These are phyloP conservation scores for Umbelopsis sp. DNA, from an alignment of 192 early-diverging fungal species.

Conservation along the genomic window DNA sequence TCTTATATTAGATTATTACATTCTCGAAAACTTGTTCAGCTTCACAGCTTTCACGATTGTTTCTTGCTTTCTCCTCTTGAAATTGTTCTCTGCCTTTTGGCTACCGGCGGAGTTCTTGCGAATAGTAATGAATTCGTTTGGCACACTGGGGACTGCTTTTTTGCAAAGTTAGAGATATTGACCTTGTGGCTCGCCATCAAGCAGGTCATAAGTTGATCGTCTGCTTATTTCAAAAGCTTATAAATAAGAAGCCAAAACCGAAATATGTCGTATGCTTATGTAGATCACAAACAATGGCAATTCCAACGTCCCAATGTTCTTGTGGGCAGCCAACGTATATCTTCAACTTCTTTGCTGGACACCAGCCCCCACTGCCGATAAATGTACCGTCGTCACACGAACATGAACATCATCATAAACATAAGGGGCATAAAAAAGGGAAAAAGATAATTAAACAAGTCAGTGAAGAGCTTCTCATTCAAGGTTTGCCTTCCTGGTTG, in stretches of 20 bases:
- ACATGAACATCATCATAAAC: slow-evolving; percentile 6
- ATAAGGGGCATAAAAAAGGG: slow-evolving; percentile 2
- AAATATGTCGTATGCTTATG: background rate
- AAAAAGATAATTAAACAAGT: slow-evolving; percentile 15
- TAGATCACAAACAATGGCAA: slow-evolving; percentile 18
- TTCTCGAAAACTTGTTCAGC: no score
- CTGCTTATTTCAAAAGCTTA: background rate
- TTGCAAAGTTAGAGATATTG: background rate
- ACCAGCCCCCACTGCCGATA: slow-evolving; percentile 6
- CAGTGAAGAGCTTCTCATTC: slow-evolving; percentile 16
- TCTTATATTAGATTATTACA: no score
- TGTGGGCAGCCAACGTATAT: slow-evolving; percentile 15
- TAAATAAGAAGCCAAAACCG: background rate
- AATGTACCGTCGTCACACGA: background rate
- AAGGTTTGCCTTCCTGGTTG: slow-evolving; percentile 24
- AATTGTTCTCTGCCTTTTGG: no score
- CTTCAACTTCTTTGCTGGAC: slow-evolving; percentile 20
- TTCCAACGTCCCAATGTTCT: slow-evolving; percentile 12
- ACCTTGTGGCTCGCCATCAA: slow-evolving; percentile 10
- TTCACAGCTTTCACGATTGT: no score
- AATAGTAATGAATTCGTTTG: no score
- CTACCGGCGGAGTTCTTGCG: no score
- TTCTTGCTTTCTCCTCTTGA: no score
- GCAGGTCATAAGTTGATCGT: slow-evolving; percentile 2
- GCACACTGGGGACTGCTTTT: no score